Conservation (phyloP, 352 stramenopile species). For the Globisporangium nodosum region DNA sequence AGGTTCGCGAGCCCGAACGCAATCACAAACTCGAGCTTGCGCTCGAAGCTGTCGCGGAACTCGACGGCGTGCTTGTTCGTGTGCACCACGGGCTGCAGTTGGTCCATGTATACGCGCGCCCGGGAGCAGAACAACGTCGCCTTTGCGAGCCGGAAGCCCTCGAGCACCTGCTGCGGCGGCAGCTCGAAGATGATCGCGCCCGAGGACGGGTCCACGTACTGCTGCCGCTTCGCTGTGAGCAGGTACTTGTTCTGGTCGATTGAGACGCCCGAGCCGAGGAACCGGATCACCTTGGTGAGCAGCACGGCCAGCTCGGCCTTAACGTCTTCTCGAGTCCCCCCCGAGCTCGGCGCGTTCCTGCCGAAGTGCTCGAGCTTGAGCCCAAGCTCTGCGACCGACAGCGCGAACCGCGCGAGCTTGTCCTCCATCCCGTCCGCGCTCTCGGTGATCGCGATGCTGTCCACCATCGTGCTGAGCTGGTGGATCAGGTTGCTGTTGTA, state of each 20-base stretch:
- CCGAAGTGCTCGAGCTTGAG: slow-evolving; percentile 57
- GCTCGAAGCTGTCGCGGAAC: slow-evolving; percentile 43
- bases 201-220: slow-evolving; percentile 27
- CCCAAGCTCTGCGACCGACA: slow-evolving; percentile 36
- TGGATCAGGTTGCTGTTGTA: slow-evolving; percentile 61
- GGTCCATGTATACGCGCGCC: slow-evolving; percentile 38
- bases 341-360: slow-evolving; percentile 7
- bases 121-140: slow-evolving; percentile 30
- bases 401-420: slow-evolving; percentile 42
- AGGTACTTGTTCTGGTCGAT: slow-evolving; percentile 70
- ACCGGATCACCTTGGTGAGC: slow-evolving; percentile 49
- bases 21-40: slow-evolving; percentile 41
- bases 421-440: slow-evolving; percentile 52
- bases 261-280: slow-evolving; percentile 43
- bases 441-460: slow-evolving; percentile 53
- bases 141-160: slow-evolving; percentile 43
- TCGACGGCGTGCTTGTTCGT: slow-evolving; percentile 32
- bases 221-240: slow-evolving; percentile 22
- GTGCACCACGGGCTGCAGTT: slow-evolving; percentile 34
- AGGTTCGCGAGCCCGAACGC: slow-evolving; percentile 58
- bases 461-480: slow-evolving; percentile 62
- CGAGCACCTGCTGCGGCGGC: slow-evolving; percentile 36
- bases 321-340: slow-evolving; percentile 8
- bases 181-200: slow-evolving; percentile 39
- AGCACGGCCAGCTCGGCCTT: slow-evolving; percentile 39